Evolutionary conservation across 805 yeast genomes (phyloP), one percentile per base, ranked within the genome.

Genomic region (Vanderwaltozyma verrucispora): DNA sequence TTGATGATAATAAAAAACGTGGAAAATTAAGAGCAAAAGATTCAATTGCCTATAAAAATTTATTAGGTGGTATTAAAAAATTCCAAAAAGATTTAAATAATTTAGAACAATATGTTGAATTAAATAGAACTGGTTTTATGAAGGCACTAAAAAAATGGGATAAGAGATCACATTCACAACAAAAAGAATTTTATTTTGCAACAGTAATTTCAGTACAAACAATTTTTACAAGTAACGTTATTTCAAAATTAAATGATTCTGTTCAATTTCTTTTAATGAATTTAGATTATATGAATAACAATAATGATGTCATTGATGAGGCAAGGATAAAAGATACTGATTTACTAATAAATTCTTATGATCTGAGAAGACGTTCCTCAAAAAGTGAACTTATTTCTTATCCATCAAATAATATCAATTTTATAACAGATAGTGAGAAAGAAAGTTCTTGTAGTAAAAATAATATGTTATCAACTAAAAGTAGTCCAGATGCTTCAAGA

Each of bases 71-170:
- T 14, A 82, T 88, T 59, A 85, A 80, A 57, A 79, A 92, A 50
- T 85, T 85, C 49, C 80, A 94, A 37, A 82, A 87, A 48, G 97
- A 92, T 59, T 65, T 92, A 45, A 83, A 82, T 44, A 71, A 94
- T 41, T 67, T 92, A 20, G 95, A 92, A 55, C 96, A 89, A 59
- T 92, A 84, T 62, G 86, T 92, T 28, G 96, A 88, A 59, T 69
- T 92, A 41, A 92, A 92, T 56, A 96, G 88, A 52, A 85, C 95
- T 1, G 98, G 98, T 12, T 92, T 92, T 60, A 79, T 94, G 17
- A 92, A 92, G 62, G 96, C 86, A 21, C 72, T 92, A 51, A 92
- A 92, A 59, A 92, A 92, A 64, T 92, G 98, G 98, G 98, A 92
- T 62, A 92, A 92, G 61, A 69, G 96, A 44, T 86, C 96, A 17